These are phyloP conservation scores for Fusarium equiseti DNA, from an alignment of 2,329 filamentous ascomycete species.

Conservation along the genomic window DNA sequence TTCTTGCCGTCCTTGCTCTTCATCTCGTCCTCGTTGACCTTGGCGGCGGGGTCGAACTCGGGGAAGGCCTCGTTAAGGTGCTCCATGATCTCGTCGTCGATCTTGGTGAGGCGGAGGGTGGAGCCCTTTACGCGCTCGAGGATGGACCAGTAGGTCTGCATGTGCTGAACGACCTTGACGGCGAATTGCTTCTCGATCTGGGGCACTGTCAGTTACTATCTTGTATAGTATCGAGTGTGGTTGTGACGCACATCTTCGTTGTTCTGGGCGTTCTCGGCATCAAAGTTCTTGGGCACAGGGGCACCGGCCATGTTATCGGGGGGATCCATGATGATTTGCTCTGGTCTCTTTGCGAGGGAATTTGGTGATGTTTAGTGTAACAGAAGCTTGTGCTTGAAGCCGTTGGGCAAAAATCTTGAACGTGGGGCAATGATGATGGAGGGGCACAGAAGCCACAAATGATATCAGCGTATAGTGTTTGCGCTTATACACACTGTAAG, in stretches of 20 bases:
- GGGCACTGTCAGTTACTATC: constrained; percentile 2
- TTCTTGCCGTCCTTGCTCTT: constrained; percentile 98
- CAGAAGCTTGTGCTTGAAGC: constrained; percentile 19
- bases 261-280: constrained; percentile 68
- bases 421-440: constrained; percentile 49
- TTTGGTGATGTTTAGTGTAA: constrained; percentile 7
- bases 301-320: constrained; percentile 55
- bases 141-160: constrained; percentile 97
- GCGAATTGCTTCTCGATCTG: constrained; percentile 99
- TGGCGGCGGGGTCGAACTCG: constrained; percentile 85
- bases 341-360: not conserved
- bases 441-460: constrained; percentile 45
- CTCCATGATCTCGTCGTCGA: constrained; percentile 94
- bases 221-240: constrained; percentile 10
- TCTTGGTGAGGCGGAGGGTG: constrained; percentile 88
- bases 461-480: constrained; percentile 49
- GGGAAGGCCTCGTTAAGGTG: constrained; percentile 91
- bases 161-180: constrained; percentile 96
- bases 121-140: constrained; percentile 92
- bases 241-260: constrained; percentile 64
- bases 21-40: constrained; percentile 92
- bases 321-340: constrained; percentile 51
- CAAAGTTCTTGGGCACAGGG: constrained; percentile 66
- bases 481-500: constrained; percentile 32
- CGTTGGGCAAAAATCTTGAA: constrained; percentile 46